Evolutionary conservation across 306 rosid species (phyloP).

Genomic region (Sechiopsis laciniata): DNA sequence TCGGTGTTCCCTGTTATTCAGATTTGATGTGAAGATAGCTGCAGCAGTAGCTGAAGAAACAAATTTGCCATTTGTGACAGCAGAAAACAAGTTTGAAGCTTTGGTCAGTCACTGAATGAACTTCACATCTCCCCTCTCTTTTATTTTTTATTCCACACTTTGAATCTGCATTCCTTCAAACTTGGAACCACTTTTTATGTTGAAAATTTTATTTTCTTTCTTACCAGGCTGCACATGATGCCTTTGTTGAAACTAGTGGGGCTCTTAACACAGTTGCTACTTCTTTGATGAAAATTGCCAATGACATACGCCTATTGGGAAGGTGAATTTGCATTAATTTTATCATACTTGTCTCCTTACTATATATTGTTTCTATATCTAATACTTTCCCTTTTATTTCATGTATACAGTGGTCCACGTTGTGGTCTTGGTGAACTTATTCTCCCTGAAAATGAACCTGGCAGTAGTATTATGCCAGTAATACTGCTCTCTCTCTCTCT

Average conservation of each 20-base stretch:
- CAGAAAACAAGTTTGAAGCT: slow-evolving; percentile 98
- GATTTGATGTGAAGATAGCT: slow-evolving; percentile 94
- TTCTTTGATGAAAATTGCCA: slow-evolving; percentile 89
- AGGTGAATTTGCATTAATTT: slow-evolving; percentile 44
- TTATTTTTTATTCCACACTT: slow-evolving; percentile 22
- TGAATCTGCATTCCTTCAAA: slow-evolving; percentile 22
- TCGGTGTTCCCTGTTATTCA: slow-evolving; percentile 28
- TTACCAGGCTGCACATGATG: slow-evolving; percentile 96
- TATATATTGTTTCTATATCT: neutral
- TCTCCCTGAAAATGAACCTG: slow-evolving; percentile 99
- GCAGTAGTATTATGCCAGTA: slow-evolving; percentile 99
- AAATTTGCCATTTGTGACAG: slow-evolving; percentile 75
- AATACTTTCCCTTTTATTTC: slow-evolving; percentile 28
- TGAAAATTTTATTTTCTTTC: slow-evolving; percentile 19
- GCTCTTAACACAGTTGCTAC: slow-evolving; percentile 80
- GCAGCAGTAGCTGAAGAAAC: slow-evolving; percentile 93
- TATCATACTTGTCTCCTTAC: neutral
- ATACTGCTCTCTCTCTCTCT: slow-evolving; percentile 17
- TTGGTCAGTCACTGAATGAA: slow-evolving; percentile 55
- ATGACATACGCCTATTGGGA: slow-evolving; percentile 90
- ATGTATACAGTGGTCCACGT: slow-evolving; percentile 75
- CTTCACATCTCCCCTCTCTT: slow-evolving; percentile 6
- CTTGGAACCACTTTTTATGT: slow-evolving; percentile 16
- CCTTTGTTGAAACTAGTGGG: slow-evolving; percentile 89
- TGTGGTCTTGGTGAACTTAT: slow-evolving; percentile 98